A percentile compares a stretch with the other conserved stretches of the same genome.
Evolutionary conservation across 2,329 filamentous ascomycete genomes (phyloP).

Genomic region (Elsinoe perseae): DNA sequence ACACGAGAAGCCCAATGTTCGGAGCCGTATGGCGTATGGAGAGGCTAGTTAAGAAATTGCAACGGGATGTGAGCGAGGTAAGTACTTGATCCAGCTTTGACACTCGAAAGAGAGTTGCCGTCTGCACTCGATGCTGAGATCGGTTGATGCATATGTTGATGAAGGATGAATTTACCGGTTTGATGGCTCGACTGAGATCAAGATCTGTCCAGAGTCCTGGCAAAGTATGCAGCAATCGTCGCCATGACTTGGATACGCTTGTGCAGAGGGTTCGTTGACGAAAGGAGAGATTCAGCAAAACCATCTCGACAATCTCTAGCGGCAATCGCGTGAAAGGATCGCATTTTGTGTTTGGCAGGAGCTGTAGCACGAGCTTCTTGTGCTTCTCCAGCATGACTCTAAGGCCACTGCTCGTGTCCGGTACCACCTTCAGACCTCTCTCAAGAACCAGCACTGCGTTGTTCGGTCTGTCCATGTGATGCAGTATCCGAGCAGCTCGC

Average conservation of each 20-base stretch:
- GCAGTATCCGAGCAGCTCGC: conserved; percentile 44
- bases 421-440: conserved; percentile 46
- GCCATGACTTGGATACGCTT: conserved; percentile 51
- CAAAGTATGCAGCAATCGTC: conserved; percentile 41
- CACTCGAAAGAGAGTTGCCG: conserved; percentile 32
- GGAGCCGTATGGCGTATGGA: conserved; percentile 24
- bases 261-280: conserved; percentile 42
- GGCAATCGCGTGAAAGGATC: conserved; percentile 50
- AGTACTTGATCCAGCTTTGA: conserved; percentile 34
- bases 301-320: conserved; percentile 45
- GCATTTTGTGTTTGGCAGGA: conserved; percentile 37
- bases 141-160: conserved; percentile 37
- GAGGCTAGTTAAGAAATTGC: conserved; percentile 30
- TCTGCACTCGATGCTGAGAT: conserved; percentile 32
- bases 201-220: conserved; percentile 46
- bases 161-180: conserved; percentile 36
- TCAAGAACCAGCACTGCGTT: conserved; percentile 50
- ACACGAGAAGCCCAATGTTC: background rate
- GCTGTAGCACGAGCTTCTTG: conserved; percentile 37
- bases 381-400: conserved; percentile 31
- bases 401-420: background rate
- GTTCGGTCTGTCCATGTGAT: conserved; percentile 44
- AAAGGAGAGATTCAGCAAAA: conserved; percentile 48
- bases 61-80: conserved; percentile 32
- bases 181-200: conserved; percentile 43